These are phyloP conservation scores for Durio zibethinus DNA, from an alignment of 345 rosid genomes.

Conservation along the genomic window DNA sequence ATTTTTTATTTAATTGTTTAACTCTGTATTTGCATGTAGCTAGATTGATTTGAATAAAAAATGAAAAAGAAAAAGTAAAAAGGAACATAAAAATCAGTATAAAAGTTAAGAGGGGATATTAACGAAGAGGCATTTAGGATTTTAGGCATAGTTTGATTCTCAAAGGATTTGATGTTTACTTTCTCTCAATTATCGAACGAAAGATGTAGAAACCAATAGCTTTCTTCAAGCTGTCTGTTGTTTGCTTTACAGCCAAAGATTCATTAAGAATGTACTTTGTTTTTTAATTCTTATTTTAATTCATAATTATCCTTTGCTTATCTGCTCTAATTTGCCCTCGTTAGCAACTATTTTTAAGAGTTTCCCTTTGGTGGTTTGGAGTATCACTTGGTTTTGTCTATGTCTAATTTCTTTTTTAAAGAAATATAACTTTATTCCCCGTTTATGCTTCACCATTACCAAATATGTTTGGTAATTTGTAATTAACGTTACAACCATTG, in stretches of 20 bases:
- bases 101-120: conserved; percentile 3
- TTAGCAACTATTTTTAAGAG: neutral
- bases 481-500: too few species aligned
- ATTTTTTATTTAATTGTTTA: neutral
- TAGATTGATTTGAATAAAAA: conserved; percentile 3
- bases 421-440: too few species aligned
- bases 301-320: neutral
- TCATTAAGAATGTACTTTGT: conserved; percentile 11
- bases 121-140: conserved; percentile 17
- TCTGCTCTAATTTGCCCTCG: neutral
- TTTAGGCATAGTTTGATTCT: conserved; percentile 8
- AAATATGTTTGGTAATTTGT: too few species aligned
- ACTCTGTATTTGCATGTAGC: conserved; percentile 7
- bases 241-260: conserved; percentile 13
- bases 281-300: neutral
- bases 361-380: too few species aligned
- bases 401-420: too few species aligned
- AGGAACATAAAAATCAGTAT: too few species aligned
- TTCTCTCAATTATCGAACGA: conserved; percentile 11
- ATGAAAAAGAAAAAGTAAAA: neutral
- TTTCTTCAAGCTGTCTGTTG: conserved; percentile 8
- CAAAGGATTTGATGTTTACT: conserved; percentile 18
- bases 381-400: too few species aligned
- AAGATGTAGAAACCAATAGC: conserved; percentile 17
- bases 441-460: too few species aligned